phyloP scores from a whole-genome alignment of 306 rosid genomes.

The Pterocarpus macrocarpus region DNA sequence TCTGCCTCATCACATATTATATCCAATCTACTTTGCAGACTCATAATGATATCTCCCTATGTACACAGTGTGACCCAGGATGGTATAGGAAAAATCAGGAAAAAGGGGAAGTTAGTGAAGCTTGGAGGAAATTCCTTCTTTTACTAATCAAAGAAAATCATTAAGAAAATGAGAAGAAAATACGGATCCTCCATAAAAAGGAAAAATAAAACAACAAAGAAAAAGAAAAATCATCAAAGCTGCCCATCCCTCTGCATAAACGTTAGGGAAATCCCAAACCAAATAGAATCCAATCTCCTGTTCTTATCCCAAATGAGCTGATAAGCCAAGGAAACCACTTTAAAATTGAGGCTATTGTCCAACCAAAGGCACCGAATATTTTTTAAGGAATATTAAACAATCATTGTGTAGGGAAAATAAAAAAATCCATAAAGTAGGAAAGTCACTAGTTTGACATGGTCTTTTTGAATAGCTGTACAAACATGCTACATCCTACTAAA shows the following conservation, averaged over 20 bases:
- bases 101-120: conserved; percentile 21
- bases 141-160: neutral
- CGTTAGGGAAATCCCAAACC: neutral
- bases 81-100: conserved; percentile 23
- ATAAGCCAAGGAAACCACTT: neutral
- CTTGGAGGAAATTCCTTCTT: neutral
- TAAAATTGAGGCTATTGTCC: neutral
- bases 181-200: neutral
- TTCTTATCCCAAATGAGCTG: neutral
- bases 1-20: conserved; percentile 87
- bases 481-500: conserved; percentile 9
- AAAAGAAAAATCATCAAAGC: neutral
- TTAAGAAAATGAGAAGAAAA: neutral
- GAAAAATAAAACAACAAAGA: neutral
- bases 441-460: conserved; percentile 9
- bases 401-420: neutral
- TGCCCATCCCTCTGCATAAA: neutral
- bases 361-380: neutral
- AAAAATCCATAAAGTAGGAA: neutral
- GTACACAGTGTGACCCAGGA: conserved; percentile 37
- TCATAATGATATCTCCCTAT: conserved; percentile 84
- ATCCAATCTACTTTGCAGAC: conserved; percentile 91
- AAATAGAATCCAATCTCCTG: neutral
- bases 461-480: neutral
- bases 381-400: neutral